Evolutionary conservation across 2,329 filamentous ascomycete genomes (phyloP).

Genomic region (Grosmannia serpens): DNA sequence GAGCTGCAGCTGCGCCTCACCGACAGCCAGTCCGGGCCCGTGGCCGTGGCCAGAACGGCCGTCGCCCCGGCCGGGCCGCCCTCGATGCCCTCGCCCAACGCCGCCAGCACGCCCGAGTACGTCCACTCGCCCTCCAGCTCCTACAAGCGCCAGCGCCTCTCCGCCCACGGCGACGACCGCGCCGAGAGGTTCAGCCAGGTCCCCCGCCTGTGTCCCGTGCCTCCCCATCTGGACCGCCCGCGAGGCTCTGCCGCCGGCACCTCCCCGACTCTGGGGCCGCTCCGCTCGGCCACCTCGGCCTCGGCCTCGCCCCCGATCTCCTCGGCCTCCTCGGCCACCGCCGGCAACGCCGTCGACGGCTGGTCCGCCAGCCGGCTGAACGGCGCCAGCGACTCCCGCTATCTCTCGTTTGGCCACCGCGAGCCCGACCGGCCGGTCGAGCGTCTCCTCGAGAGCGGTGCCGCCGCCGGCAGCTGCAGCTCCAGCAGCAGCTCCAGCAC

Average conservation of each 20-base stretch:
- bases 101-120: constrained; percentile 31
- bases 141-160: constrained; percentile 36
- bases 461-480: not conserved
- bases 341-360: not conserved
- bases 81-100: constrained; percentile 15
- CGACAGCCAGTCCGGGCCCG: constrained; percentile 16
- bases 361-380: not conserved
- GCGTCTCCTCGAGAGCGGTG: not conserved
- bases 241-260: not conserved
- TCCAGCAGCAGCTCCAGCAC: not conserved
- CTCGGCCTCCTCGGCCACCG: not conserved
- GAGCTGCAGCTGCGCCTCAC: constrained; percentile 10
- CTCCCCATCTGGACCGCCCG: not conserved
- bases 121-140: constrained; percentile 31
- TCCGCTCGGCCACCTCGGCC: not conserved
- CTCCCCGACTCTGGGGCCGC: not conserved
- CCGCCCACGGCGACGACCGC: constrained; percentile 27
- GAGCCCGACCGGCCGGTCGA: not conserved
- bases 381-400: not conserved
- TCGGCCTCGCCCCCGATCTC: not conserved
- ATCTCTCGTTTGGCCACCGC: not conserved
- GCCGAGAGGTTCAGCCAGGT: constrained; percentile 32
- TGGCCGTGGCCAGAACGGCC: not conserved
- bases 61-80: not conserved
- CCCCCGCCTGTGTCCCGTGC: constrained; percentile 30